phyloP scores from a whole-genome alignment of 2,329 filamentous ascomycete species.

The Aureobasidium namibiae region DNA sequence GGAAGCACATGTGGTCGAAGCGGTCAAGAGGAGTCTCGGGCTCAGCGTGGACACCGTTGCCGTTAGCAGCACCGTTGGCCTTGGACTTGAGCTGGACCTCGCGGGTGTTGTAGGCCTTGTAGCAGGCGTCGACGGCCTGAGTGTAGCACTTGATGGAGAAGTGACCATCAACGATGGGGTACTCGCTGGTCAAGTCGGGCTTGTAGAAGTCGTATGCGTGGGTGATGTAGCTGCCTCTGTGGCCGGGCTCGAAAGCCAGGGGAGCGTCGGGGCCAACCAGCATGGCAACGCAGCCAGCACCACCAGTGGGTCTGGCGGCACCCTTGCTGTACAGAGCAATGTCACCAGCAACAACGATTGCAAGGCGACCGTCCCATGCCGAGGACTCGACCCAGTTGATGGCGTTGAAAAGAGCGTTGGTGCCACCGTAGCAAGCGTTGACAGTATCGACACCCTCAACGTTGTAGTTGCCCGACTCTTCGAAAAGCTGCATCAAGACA shows the following conservation, averaged over 20 bases:
- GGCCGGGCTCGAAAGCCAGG: constrained; percentile 41
- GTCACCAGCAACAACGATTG: constrained; percentile 45
- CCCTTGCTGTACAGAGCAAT: constrained; percentile 49
- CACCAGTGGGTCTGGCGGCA: constrained; percentile 44
- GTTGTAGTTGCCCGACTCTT: constrained; percentile 44
- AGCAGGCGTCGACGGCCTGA: constrained; percentile 45
- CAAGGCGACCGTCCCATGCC: constrained; percentile 45
- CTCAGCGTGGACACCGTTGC: constrained; percentile 34
- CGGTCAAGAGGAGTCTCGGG: constrained; percentile 41
- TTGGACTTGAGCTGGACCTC: constrained; percentile 39
- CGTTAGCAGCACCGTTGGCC: constrained; percentile 32
- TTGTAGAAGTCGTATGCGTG: constrained; percentile 50
- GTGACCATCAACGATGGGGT: constrained; percentile 45
- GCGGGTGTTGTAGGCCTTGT: constrained; percentile 45
- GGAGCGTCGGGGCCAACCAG: constrained; percentile 44
- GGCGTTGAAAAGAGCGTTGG: constrained; percentile 47
- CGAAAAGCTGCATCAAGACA: constrained; percentile 46
- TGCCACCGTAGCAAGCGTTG: constrained; percentile 48
- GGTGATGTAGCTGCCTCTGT: constrained; percentile 42
- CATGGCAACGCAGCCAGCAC: constrained; percentile 47
- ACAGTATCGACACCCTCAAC: constrained; percentile 47
- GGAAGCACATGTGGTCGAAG: constrained; percentile 49
- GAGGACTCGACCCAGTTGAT: constrained; percentile 48
- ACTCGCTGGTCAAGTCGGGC: constrained; percentile 46
- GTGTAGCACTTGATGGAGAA: constrained; percentile 47